These are phyloP conservation scores for Dovyalis caffra DNA, from an alignment of 345 rosid genomes.

Conservation along the genomic window DNA sequence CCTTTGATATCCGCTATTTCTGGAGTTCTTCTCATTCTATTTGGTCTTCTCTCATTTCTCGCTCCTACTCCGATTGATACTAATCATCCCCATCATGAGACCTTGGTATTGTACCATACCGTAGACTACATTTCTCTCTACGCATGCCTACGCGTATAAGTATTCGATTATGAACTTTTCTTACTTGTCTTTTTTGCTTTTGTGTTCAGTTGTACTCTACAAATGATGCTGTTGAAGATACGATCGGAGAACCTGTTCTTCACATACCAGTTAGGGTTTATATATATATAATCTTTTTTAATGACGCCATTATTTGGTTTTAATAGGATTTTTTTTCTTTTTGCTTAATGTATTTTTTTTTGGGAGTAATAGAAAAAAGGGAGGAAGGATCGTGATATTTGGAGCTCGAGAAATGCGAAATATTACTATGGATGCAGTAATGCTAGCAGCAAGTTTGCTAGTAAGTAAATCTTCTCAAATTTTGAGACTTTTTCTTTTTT, in stretches of 20 bases:
- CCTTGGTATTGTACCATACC: conserved; percentile 29
- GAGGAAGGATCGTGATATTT: conserved; percentile 63
- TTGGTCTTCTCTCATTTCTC: conserved; percentile 65
- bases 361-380: conserved; percentile 61
- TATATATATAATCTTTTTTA: neutral
- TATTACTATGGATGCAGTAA: conserved; percentile 68
- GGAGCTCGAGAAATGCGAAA: conserved; percentile 67
- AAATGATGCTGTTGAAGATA: conserved; percentile 26
- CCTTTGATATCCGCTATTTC: conserved; percentile 52
- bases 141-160: neutral
- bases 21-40: conserved; percentile 59
- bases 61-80: conserved; percentile 65
- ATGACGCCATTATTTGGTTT: neutral
- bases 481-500: neutral
- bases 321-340: conserved; percentile 17
- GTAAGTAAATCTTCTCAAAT: conserved; percentile 34
- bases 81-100: conserved; percentile 35
- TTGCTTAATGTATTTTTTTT: neutral
- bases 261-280: conserved; percentile 72
- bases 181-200: neutral
- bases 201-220: conserved; percentile 13
- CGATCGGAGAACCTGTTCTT: conserved; percentile 35
- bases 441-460: conserved; percentile 58
- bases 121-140: neutral
- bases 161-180: neutral